Conservation (phyloP, 495 filamentous ascomycete genomes). For the Podospora conica region DNA sequence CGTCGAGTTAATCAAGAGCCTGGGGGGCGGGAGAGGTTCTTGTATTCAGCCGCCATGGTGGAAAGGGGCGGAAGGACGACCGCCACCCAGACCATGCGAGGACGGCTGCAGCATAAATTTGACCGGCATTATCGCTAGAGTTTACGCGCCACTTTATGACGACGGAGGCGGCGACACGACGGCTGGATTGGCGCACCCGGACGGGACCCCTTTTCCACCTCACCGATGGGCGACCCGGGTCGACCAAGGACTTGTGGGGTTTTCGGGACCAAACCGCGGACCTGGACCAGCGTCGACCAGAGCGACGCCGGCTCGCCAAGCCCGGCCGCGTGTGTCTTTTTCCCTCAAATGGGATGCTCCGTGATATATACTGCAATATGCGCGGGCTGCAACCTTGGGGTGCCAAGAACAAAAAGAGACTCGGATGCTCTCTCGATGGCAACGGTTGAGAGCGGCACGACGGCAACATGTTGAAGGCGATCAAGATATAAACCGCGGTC, state of each 20-base stretch:
- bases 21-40: neutral
- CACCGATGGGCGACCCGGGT: neutral
- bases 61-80: neutral
- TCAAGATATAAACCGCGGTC: neutral
- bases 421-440: neutral
- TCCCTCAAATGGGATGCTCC: constrained; percentile 18
- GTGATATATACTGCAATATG: constrained; percentile 25
- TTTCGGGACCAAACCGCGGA: constrained; percentile 2
- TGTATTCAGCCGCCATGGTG: neutral
- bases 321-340: neutral
- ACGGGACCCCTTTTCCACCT: neutral
- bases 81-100: neutral
- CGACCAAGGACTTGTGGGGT: neutral
- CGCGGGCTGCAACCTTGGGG: neutral
- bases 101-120: neutral
- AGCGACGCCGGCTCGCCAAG: neutral
- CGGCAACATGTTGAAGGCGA: neutral
- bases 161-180: neutral
- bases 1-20: neutral
- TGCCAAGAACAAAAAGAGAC: constrained; percentile 8
- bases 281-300: constrained; percentile 1
- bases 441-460: neutral
- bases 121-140: neutral
- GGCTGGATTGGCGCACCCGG: neutral
- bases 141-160: neutral